Evolutionary conservation across 2,329 filamentous ascomycete species (phyloP), one percentile per base, ranked within the genome.

Genomic region (Mariannaea elegans): DNA sequence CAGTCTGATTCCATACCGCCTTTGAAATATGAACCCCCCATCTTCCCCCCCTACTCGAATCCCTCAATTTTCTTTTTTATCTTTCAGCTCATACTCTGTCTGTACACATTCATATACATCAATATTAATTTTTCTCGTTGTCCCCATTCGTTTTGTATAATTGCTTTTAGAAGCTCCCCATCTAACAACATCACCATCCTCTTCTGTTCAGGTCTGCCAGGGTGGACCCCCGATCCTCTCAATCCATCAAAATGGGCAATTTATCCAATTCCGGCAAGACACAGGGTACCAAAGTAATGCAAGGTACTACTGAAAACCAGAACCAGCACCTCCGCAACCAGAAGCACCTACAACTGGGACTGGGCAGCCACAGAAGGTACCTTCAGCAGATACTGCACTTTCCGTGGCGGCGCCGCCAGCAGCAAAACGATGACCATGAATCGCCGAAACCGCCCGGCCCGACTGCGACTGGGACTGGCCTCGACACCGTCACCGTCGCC

Each of bases 401-500:
- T 36, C 55, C 55, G 47, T 59, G 56, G 50, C 59, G 49, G 59
- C 61, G 70, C 32, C 57, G 45, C 45, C 57, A 50, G 45, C 46
- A 61, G 32, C 47, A 27, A 16, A 32, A 47, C 58, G 60, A 70
- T 5, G 10, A 42, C 18, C 39, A 68, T 58, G 69, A 71, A 54
- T 63, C 61, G 59, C 67, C 71, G 62, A 70, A 63, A 64, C 65
- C 66, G 59, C 69, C 71, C 56, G 68, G 64, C 56, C 64, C 64
- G 59, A 69, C 63, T 58, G 55, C 13, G 39, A 36, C 52, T 48
- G 53, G 34, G 29, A 53, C 55, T 59, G 61, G 58, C 50, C 60
- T 68, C 46, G 69, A 71, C 56, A 72, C 71, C 53, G 69, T 74
- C 50, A 72, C 70, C 47, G 68, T 49, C 52, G 56, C 61, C 52